phyloP scores from a whole-genome alignment of 306 rosid species.

The Elaeagnus macrophylla region DNA sequence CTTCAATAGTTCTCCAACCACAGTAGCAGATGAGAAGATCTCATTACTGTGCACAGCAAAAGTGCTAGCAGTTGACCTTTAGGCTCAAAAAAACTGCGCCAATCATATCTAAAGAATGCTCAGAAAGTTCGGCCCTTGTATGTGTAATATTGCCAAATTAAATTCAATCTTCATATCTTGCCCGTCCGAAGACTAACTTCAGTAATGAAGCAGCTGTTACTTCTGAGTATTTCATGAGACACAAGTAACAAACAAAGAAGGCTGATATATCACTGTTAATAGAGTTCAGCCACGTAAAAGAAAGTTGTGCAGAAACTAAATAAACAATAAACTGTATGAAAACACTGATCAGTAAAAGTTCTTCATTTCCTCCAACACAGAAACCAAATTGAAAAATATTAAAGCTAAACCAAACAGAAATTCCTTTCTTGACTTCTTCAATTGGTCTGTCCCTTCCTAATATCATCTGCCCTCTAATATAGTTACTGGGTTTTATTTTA shows the following conservation, averaged over 20 bases:
- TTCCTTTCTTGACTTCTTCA: constrained; percentile 10
- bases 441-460: constrained; percentile 2
- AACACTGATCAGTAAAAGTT: constrained; percentile 15
- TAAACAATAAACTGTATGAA: constrained; percentile 2
- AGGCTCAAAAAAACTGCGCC: constrained; percentile 20
- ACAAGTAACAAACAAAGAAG: neutral
- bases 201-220: constrained; percentile 3
- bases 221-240: neutral
- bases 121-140: constrained; percentile 12
- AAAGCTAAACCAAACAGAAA: constrained; percentile 9
- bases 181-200: constrained; percentile 18
- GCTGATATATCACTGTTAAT: neutral
- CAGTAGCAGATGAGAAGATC: constrained; percentile 19
- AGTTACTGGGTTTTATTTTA: constrained; percentile 10
- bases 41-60: constrained; percentile 8
- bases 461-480: constrained; percentile 18
- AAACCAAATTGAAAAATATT: constrained; percentile 18
- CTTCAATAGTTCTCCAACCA: constrained; percentile 11
- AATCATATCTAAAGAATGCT: constrained; percentile 19
- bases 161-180: constrained; percentile 15
- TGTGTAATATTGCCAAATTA: constrained; percentile 18
- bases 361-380: constrained; percentile 8
- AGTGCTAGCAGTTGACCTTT: constrained; percentile 10
- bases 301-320: neutral
- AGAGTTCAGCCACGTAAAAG: constrained; percentile 2